These are phyloP conservation scores for Ogataea thermomethanolica DNA, from an alignment of 805 yeast species.

Conservation along the genomic window DNA sequence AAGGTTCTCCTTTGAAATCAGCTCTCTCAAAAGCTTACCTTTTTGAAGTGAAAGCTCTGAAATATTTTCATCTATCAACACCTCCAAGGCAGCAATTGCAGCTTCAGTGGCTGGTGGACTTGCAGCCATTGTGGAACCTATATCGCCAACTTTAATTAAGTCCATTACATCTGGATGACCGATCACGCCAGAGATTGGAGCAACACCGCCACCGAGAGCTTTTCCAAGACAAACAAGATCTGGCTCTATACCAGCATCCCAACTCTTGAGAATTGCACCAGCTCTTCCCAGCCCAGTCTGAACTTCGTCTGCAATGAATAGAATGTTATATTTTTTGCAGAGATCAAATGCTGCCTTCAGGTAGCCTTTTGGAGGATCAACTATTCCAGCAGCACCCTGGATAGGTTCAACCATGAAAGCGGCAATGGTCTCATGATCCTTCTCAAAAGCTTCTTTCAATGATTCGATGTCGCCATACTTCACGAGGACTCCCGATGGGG, in stretches of 20 bases:
- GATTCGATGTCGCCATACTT: conserved; percentile 22
- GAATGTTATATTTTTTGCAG: conserved; percentile 26
- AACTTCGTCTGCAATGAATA: conserved; percentile 31
- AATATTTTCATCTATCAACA: conserved; percentile 26
- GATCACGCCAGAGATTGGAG: conserved; percentile 27
- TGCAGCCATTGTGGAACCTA: conserved; percentile 32
- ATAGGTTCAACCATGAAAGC: conserved; percentile 31
- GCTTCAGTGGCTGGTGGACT: conserved; percentile 31
- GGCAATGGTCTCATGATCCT: conserved; percentile 23
- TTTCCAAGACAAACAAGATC: conserved; percentile 30
- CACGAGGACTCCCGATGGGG: conserved; percentile 26
- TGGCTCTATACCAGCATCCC: conserved; percentile 23
- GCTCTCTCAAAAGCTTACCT: conserved; percentile 19
- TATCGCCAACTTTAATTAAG: conserved; percentile 20
- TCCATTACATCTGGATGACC: conserved; percentile 26
- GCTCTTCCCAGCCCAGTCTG: conserved; percentile 31
- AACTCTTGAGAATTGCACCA: conserved; percentile 20
- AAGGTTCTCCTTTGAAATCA: conserved; percentile 15
- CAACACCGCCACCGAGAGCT: conserved; percentile 27
- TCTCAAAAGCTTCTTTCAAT: conserved; percentile 19
- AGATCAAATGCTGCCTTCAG: conserved; percentile 20
- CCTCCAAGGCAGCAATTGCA: conserved; percentile 29
- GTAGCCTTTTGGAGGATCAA: conserved; percentile 27
- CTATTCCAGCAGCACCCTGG: conserved; percentile 31
- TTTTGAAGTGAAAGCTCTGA: conserved; percentile 17